A percentile compares a stretch with the other conserved stretches of the same genome.
These are phyloP conservation scores for Tetracladium setigerum DNA, from an alignment of 495 filamentous ascomycete genomes.

Conservation along the genomic window DNA sequence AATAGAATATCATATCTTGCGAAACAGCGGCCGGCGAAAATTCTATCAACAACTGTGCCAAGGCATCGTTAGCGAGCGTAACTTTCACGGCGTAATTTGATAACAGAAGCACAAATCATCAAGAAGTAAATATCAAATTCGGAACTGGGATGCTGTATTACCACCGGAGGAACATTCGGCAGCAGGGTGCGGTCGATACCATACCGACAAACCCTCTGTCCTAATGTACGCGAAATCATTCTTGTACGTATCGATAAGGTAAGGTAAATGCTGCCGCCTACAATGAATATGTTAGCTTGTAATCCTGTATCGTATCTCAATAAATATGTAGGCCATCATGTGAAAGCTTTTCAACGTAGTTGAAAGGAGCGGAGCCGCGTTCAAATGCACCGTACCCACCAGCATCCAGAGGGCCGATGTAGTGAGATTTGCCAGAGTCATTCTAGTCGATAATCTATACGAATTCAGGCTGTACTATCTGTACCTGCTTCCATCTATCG, in stretches of 20 bases:
- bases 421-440: constrained; percentile 56
- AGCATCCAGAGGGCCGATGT: constrained; percentile 39
- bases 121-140: too few species aligned
- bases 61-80: too few species aligned
- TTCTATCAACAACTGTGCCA: background rate
- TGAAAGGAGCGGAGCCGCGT: background rate
- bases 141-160: background rate
- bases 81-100: too few species aligned
- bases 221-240: background rate
- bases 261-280: constrained; percentile 39
- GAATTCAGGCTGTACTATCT: constrained; percentile 40
- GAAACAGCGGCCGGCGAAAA: background rate
- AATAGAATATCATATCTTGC: constrained; percentile 1
- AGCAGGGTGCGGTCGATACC: background rate
- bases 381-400: constrained; percentile 25
- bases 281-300: too few species aligned
- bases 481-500: constrained; percentile 49
- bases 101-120: too few species aligned
- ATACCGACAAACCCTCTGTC: background rate
- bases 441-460: constrained; percentile 55
- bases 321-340: constrained; percentile 31
- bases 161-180: background rate
- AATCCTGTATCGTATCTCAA: too few species aligned
- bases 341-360: constrained; percentile 35
- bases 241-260: constrained; percentile 46